These are phyloP conservation scores for Pythium angustatum DNA, from an alignment of 352 stramenopile genomes.

Conservation along the genomic window DNA sequence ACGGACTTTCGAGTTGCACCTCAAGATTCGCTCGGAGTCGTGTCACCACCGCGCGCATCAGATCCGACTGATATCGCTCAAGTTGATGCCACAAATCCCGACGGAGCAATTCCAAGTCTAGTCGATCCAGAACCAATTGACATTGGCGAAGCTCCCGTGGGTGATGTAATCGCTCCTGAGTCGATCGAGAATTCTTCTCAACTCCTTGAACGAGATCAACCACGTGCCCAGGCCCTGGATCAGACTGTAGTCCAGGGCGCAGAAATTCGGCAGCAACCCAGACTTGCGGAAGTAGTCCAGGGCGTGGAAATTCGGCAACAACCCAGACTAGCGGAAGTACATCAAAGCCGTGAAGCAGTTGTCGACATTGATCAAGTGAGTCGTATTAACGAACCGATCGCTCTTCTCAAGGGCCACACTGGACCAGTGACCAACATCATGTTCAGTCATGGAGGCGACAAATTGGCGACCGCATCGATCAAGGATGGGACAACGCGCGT, in stretches of 20 bases:
- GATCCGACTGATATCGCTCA: no score
- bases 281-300: slow-evolving; percentile 22
- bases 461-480: slow-evolving; percentile 87
- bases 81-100: background rate
- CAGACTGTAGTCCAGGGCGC: background rate
- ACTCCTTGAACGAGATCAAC: background rate
- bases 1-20: slow-evolving; percentile 21
- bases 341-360: slow-evolving; percentile 13
- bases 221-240: background rate
- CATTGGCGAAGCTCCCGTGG: background rate
- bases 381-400: slow-evolving; percentile 31
- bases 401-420: slow-evolving; percentile 70
- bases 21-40: slow-evolving; percentile 4
- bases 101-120: no score
- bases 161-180: background rate
- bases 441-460: slow-evolving; percentile 82
- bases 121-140: background rate
- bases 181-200: background rate
- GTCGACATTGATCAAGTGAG: slow-evolving; percentile 26
- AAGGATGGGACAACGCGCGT: slow-evolving; percentile 74
- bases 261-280: slow-evolving; percentile 24
- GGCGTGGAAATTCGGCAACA: slow-evolving; percentile 23
- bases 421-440: slow-evolving; percentile 89
- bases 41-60: background rate
- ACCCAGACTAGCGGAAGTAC: slow-evolving; percentile 25